Evolutionary conservation across 164 flowering plant species (phyloP).

Genomic region (Chimonanthus praecox): DNA sequence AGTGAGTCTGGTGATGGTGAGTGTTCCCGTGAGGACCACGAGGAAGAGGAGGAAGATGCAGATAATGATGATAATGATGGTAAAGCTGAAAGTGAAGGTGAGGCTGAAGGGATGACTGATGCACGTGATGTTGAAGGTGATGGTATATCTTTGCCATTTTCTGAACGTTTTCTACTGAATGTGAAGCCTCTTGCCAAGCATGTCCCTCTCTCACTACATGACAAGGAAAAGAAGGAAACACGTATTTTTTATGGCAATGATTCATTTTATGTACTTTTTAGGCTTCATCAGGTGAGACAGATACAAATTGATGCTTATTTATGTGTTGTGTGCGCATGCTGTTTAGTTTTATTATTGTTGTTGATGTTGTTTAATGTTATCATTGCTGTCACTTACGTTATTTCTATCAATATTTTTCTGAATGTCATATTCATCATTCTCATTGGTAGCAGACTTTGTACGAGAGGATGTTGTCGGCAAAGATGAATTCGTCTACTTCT

Average conservation of each 20-base stretch:
- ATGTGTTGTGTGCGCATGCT: not conserved
- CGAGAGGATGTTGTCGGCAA: slow-evolving; percentile 88
- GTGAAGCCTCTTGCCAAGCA: slow-evolving; percentile 80
- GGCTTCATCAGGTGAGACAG: slow-evolving; percentile 85
- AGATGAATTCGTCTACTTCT: slow-evolving; percentile 60
- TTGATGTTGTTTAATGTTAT: not conserved
- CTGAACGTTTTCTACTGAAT: slow-evolving; percentile 52
- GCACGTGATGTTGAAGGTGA: slow-evolving; percentile 75
- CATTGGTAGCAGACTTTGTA: slow-evolving; percentile 58
- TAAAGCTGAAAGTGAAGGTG: slow-evolving; percentile 92
- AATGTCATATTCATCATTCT: not conserved
- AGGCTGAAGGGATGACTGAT: slow-evolving; percentile 84
- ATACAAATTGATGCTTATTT: not conserved
- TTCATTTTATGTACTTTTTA: slow-evolving; percentile 81
- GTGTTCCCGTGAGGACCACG: slow-evolving; percentile 68
- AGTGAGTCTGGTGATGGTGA: slow-evolving; percentile 88
- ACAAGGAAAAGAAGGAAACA: slow-evolving; percentile 39
- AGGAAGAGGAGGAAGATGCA: slow-evolving; percentile 51
- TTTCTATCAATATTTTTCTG: too few relatives aligned
- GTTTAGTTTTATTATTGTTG: not conserved
- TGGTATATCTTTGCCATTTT: slow-evolving; percentile 42
- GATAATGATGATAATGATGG: slow-evolving; percentile 56
- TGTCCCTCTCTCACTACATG: slow-evolving; percentile 39
- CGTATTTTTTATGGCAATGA: slow-evolving; percentile 85
- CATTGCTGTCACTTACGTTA: not conserved